Percentiles rank a stretch among this genome's conserved stretches.
Evolutionary conservation across 345 rosid genomes (phyloP).

Genomic region (Gossypium arboreum): DNA sequence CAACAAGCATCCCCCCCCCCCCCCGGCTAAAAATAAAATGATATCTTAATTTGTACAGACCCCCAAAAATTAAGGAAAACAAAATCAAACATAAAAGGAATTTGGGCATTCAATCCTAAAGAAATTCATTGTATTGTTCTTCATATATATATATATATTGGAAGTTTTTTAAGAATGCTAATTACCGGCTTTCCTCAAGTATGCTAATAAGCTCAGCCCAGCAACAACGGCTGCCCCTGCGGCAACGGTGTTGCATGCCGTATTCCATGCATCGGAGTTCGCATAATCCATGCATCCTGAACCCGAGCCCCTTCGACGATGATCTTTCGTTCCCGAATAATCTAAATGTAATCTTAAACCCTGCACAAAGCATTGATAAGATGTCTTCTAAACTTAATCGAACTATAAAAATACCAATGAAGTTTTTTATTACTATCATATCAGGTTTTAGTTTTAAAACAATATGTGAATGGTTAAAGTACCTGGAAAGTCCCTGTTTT

Average conservation of each 20-base stretch:
- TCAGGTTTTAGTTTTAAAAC: background rate
- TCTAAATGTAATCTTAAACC: conserved; percentile 89
- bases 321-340: conserved; percentile 43
- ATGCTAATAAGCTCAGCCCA: conserved; percentile 85
- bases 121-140: background rate
- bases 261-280: conserved; percentile 75
- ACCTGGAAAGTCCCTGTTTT: too few relatives aligned
- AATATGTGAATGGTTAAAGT: too few relatives aligned
- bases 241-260: conserved; percentile 82
- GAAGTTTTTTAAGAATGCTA: conserved; percentile 16
- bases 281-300: conserved; percentile 55
- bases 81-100: background rate
- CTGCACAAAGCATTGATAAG: conserved; percentile 37
- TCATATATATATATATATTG: background rate
- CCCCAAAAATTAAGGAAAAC: too few relatives aligned
- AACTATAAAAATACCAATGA: background rate
- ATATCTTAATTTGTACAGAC: conserved; percentile 11
- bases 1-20: background rate
- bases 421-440: background rate
- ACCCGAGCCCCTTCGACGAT: conserved; percentile 36
- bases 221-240: conserved; percentile 94
- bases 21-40: background rate
- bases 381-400: background rate
- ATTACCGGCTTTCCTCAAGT: conserved; percentile 54
- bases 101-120: conserved; percentile 11